A percentile compares a stretch with the other conserved stretches of the same genome.
Conservation (phyloP, 2,329 filamentous ascomycete genomes). For the Pseudogymnoascus sp. region DNA sequence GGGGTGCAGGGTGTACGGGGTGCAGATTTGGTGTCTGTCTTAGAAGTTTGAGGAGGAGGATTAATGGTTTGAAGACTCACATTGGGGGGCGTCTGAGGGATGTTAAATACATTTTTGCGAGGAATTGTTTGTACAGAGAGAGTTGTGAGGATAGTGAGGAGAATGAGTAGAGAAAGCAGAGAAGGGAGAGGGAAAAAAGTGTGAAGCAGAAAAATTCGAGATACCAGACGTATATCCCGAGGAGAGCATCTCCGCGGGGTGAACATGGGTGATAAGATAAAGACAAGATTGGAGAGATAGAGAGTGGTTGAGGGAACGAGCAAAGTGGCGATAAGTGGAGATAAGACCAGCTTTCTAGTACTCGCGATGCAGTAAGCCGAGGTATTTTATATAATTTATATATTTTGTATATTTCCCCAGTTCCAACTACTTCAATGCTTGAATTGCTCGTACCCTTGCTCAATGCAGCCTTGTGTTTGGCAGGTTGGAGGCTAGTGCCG, state of each 20-base stretch:
- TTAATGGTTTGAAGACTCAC: not conserved
- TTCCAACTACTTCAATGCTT: not conserved
- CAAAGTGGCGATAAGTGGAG: not conserved
- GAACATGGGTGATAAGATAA: not conserved
- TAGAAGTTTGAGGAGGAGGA: not conserved
- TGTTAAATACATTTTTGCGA: slow-evolving; percentile 3
- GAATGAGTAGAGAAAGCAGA: not conserved
- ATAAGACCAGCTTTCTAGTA: not conserved
- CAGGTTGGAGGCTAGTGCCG: not conserved
- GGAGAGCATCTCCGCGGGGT: not conserved
- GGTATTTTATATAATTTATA: not conserved
- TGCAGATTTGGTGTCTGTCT: not conserved
- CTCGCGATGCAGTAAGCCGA: not conserved
- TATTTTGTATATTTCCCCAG: not conserved
- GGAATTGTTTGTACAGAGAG: not conserved
- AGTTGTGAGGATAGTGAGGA: not conserved
- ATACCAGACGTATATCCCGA: not conserved
- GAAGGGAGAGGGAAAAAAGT: not conserved
- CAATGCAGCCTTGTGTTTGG: not conserved
- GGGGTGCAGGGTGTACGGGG: not conserved
- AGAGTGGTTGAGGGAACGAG: not conserved
- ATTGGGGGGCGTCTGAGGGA: not conserved
- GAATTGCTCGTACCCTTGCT: not conserved
- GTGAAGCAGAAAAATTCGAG: not conserved
- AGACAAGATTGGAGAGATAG: not conserved